Evolutionary conservation across 1,284 basidiomycete genomes (phyloP).

Genomic region (Irpex sp.): DNA sequence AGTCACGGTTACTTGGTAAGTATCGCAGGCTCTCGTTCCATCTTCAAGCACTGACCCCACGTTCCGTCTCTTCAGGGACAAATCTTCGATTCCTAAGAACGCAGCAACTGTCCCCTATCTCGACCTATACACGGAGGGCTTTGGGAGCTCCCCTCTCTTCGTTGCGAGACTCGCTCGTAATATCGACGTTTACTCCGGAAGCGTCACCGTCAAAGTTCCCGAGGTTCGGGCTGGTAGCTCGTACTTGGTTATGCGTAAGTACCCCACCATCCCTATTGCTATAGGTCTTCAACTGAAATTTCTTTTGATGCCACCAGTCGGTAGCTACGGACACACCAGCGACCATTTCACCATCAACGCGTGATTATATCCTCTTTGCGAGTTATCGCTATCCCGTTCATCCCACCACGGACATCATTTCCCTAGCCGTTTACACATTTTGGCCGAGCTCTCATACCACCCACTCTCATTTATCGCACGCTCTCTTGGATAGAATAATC

Average conservation of each 20-base stretch:
- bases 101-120: constrained; percentile 3
- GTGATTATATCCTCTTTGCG: not conserved
- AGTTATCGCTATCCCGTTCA: not conserved
- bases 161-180: constrained; percentile 5
- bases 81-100: not conserved
- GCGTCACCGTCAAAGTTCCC: not conserved
- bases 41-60: not conserved
- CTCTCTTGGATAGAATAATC: not conserved
- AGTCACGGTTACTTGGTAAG: constrained; percentile 2
- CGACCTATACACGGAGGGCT: constrained; percentile 5
- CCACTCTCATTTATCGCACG: not conserved
- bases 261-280: not conserved
- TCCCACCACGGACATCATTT: not conserved
- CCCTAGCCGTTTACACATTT: not conserved
- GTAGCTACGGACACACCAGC: not conserved
- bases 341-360: not conserved
- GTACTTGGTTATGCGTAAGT: constrained; percentile 5
- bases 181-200: constrained; percentile 3
- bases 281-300: not conserved
- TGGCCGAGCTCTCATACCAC: not conserved
- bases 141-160: constrained; percentile 3
- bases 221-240: constrained; percentile 3
- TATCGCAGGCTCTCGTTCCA: not conserved
- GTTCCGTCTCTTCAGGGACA: not conserved
- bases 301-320: not conserved